Evolutionary conservation across 1,284 basidiomycete species (phyloP), one percentile per base, ranked within the genome.

Genomic region (Austroboletus novae-zelandiae): DNA sequence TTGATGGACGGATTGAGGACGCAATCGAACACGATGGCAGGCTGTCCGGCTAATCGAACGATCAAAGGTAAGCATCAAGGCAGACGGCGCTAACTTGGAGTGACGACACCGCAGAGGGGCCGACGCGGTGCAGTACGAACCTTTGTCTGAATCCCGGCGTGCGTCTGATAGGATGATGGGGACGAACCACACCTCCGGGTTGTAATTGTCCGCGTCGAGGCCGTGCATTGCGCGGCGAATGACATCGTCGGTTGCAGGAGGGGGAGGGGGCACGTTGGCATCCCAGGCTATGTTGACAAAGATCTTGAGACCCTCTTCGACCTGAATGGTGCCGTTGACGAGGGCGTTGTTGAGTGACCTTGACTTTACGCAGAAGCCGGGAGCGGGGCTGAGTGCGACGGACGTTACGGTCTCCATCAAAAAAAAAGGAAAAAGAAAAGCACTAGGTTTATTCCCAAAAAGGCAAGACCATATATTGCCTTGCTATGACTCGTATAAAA

Each of bases 251-350:
- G 66, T 76, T 4, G 71, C 78, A 23, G 74, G 68, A 10, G 85
- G 83, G 0, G 88, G 85, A 0, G 83, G 73, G 9, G 87, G 87
- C 0, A 89, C 78, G 54, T 80, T 76, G 11, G 68, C 29, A 53
- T 86, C 84, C 77, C 81, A 89, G 18, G 81, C 79, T 11, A 90
- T 71, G 61, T 90, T 90, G 32, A 89, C 68, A 62, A 90, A 90
- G 15, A 89, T 65, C 65, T 90, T 90, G 53, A 69, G 64, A 23
- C 75, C 77, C 31, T 71, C 65, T 15, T 77, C 72, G 20, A 86
- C 67, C 5, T 32, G 51, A 48, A 59, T 6, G 3, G 17, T 9
- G 13, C 3, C 8, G 14, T 42, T 51, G 11, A 67, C 48, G 11
- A 50, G 37, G 1, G 52, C 43, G 11, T 64, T 54, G 37, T 54